Base-by-base conservation (phyloP, 2,329 filamentous ascomycete genomes). In the Xylariaceae sp. region DNA sequence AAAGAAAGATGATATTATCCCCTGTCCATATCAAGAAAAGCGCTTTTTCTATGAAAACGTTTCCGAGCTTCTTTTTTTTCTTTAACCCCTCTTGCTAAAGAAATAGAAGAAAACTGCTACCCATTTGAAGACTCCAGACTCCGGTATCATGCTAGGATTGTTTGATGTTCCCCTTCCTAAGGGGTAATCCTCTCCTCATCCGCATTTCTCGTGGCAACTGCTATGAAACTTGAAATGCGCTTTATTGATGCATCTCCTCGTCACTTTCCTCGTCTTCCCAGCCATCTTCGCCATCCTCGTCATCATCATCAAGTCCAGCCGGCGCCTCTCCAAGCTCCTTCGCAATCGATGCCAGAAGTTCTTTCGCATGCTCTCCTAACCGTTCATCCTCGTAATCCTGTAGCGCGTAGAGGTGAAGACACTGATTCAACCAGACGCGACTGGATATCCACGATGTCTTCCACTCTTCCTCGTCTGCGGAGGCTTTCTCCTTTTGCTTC, bases 321-420 rank as follows among this genome's bases (percentile, higher is more conserved):
- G 75, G 72, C 9, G 79, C 76, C 62, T 81, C 81, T 3, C 85
- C 86, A 2, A 91, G 74, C 64, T 84, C 84, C 55, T 80, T 76
- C 61, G 80, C 82, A 55, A 91, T 81, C 52, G 74, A 76, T 41
- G 76, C 74, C 43, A 90, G 73, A 44, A 95, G 76, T 73, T 94
- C 88, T 56, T 79, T 74, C 0, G 88, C 85, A 68, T 95, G 89
- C 56, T 88, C 84, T 50, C 84, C 84, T 30, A 95, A 74, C 60
- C 87, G 77, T 57, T 90, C 87, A 62, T 95, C 89, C 69, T 95
- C 91, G 68, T 96, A 97, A 50, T 92, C 85, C 64, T 94, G 80
- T 64, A 81, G 68, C 40, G 82, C 75, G 70, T 89, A 97, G n/a
- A 96, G 79, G 67, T 85, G 85, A 60, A 95, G 76, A 67, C 89